These are phyloP conservation scores for Tolypocladium endophyticum DNA, from an alignment of 2,329 filamentous ascomycete species.

Conservation along the genomic window DNA sequence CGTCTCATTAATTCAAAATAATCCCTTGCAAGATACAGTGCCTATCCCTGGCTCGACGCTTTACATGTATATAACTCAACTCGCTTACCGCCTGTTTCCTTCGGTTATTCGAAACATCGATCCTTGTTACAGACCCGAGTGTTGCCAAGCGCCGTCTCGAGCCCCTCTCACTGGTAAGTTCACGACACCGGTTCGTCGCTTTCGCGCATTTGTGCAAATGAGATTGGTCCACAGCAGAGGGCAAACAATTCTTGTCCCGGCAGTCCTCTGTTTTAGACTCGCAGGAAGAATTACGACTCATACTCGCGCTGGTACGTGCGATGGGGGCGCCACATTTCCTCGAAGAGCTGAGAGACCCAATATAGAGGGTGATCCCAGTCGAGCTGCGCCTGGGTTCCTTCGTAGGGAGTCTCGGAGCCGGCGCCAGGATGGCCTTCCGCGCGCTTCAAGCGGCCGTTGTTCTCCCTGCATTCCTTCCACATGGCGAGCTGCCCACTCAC, in stretches of 20 bases:
- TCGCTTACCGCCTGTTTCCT: no score
- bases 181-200: neutral
- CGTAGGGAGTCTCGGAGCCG: slow-evolving; percentile 7
- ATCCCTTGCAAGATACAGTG: neutral
- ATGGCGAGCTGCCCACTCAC: slow-evolving; percentile 13
- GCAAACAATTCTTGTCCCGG: neutral
- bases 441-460: slow-evolving; percentile 9
- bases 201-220: neutral
- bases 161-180: neutral
- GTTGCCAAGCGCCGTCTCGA: neutral
- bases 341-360: slow-evolving; percentile 36
- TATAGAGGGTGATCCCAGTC: slow-evolving; percentile 31
- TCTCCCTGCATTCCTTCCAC: slow-evolving; percentile 12
- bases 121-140: neutral
- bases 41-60: neutral
- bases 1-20: neutral
- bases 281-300: neutral
- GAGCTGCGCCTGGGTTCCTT: slow-evolving; percentile 12
- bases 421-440: neutral
- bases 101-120: neutral
- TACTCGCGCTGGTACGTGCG: slow-evolving; percentile 17
- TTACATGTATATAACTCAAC: neutral
- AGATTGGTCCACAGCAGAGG: no score
- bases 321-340: slow-evolving; percentile 26
- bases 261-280: no score